Evolutionary conservation across 768 basidiomycete genomes (phyloP).

Genomic region (Amanita rubescens): DNA sequence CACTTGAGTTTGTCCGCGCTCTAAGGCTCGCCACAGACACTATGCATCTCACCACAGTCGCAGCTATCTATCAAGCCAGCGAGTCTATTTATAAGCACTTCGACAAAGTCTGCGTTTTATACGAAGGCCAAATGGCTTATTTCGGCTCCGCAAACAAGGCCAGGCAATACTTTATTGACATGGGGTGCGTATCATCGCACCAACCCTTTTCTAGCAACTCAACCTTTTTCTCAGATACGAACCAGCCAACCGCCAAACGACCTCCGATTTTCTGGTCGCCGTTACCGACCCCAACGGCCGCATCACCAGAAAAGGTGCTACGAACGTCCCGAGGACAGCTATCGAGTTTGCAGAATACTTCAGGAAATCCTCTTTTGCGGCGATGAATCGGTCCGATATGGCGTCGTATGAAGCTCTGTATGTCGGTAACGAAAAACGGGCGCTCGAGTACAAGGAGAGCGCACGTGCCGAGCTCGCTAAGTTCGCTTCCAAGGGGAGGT

Average conservation of each 20-base stretch:
- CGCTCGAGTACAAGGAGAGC: slow-evolving; percentile 35
- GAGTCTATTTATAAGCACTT: slow-evolving; percentile 57
- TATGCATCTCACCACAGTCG: slow-evolving; percentile 48
- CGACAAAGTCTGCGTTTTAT: slow-evolving; percentile 71
- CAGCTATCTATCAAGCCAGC: slow-evolving; percentile 80
- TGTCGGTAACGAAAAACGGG: slow-evolving; percentile 32
- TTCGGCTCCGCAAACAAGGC: slow-evolving; percentile 63
- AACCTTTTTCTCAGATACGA: slow-evolving; percentile 23
- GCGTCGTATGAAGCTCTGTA: slow-evolving; percentile 37
- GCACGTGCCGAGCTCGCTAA: slow-evolving; percentile 45
- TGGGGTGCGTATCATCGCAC: slow-evolving; percentile 28
- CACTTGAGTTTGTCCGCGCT: slow-evolving; percentile 63
- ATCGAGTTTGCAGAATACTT: slow-evolving; percentile 38
- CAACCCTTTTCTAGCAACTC: background rate
- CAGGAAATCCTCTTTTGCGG: slow-evolving; percentile 15
- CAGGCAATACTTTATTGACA: slow-evolving; percentile 64
- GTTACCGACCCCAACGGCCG: slow-evolving; percentile 56
- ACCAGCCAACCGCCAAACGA: slow-evolving; percentile 54
- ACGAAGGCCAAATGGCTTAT: slow-evolving; percentile 69
- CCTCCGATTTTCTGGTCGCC: slow-evolving; percentile 55
- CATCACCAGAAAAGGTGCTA: slow-evolving; percentile 22
- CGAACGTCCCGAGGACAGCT: slow-evolving; percentile 32
- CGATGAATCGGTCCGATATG: slow-evolving; percentile 31
- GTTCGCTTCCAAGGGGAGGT: slow-evolving; percentile 19
- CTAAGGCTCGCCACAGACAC: slow-evolving; percentile 61